Base-by-base conservation (phyloP, 129 eudicot genomes). In the Glebionis coronaria region DNA sequence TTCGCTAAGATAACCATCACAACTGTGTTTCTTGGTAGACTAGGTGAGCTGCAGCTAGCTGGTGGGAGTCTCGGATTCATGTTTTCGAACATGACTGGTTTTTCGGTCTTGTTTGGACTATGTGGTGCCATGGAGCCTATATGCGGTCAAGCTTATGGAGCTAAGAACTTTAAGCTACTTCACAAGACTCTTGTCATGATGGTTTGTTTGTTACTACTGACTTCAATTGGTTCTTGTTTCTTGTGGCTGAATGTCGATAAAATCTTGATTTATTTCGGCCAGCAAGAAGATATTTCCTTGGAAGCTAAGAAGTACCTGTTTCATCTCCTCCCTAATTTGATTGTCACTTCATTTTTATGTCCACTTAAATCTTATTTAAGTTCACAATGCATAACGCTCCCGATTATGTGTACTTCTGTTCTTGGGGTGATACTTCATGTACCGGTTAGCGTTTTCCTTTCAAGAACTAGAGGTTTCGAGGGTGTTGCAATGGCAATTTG, bases 71-170 rank as follows among this genome's bases (percentile, higher is more conserved):
- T 92, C 5, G 98, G 87, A 44, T 77, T 84, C 83, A 88, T 88
- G 69, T 81, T 92, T 25, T 94, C 96, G 0, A 92, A 92, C 63
- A 89, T 88, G 61, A 88, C 96, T 2, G 98, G 98, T 13, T 92
- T 85, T 68, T 88, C 98, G 1, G 76, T 92, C 55, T 69, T 88
- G 51, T 80, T 65, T 18, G 98, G 98, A 10, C 81, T 92, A 40
- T 81, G 81, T 44, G 81, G 83, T 42, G 96, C 95, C 56, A 92
- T 92, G 98, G 98, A 92, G 11, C 98, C 98, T 9, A 85, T 92
- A 0, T 92, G 98, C 57, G 98, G 98, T 60, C 98, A 92, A 35
- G 98, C 98, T 11, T 84, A 73, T 68, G 98, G 98, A 14, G 98
- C 91, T 44, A 83, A 73, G 25, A 92, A 92, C 69, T 83, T 81